Evolutionary conservation across 352 stramenopile species (phyloP), one percentile per base, ranked within the genome.

Genomic region (Pythium aristosporum): DNA sequence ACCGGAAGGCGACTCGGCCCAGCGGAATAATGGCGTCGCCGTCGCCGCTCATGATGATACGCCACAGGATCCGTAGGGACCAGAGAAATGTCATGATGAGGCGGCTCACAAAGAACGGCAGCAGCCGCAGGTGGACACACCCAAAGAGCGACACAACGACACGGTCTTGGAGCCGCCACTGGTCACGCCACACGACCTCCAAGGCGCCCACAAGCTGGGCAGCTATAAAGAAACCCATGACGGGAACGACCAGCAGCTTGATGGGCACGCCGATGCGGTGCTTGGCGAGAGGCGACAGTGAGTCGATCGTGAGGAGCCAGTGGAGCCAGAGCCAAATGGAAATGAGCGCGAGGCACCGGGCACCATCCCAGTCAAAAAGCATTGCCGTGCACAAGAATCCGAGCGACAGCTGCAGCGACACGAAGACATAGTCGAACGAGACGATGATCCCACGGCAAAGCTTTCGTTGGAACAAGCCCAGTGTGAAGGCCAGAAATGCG

Each of bases 261-360:
- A 37, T 61, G n/a, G 55, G 25, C 28, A 69, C 69, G 32, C 46
- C 57, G 25, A 74, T 49, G 7, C 57, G 65, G 12, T 20, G 30
- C 0, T 62, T 39, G 64, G 74, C 37, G 1, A 50, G 11, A 1
- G 71, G 57, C 18, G 50, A 58, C 15, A 65, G 44, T 8, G 32
- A 50, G 57, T 71, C 64, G 30, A 71, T 59, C 0, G 50, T 66
- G 43, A 71, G 42, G 10, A 63, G 57, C 15, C 56, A 71, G 47
- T 75, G 71, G 18, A 74, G 61, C 64, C 64, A 65, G 11, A 71
- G 50, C 64, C 64, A 71, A 50, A 61, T 66, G 23, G 57, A 51
- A 3, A 34, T 51, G 5, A 71, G 13, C 12, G 51, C 49, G 30
- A 71, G 9, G 16, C 32, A 44, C 18, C 64, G 56, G 16, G 32